Evolutionary conservation across 495 filamentous ascomycete species (phyloP), one percentile per base, ranked within the genome.

Genomic region (Lineolata rhizophorae): DNA sequence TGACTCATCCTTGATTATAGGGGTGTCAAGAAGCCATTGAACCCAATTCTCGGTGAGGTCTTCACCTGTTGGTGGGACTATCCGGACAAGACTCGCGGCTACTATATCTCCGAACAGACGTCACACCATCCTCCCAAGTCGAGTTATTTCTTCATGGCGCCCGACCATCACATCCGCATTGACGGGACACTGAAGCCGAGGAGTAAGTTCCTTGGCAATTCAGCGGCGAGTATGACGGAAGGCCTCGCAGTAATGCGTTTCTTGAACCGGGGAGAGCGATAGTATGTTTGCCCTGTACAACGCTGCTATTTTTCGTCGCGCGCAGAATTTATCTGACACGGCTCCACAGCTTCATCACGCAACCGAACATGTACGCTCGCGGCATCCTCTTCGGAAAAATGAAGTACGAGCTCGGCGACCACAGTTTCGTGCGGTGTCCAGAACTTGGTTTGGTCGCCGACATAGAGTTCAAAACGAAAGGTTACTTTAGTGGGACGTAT

Each of bases 301-400:
- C 6, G 4, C 9, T 16, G 11, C 12, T 15, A 18, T 32, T 13
- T 22, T 1, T 12, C 10, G 18, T 13, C 4, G 19, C 16, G 13
- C 27, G 29, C 30, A 39, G 28, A 43, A 25, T 15, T 10, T 26
- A 12, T 22, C n/a, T 14, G 21, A 12, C 18, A n/a, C 5, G 18
- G 5, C 3, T 10, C 28, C 16, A 30, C 34, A 85, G 78, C 52
- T 75, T 85, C 43, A 50, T 94, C 32, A 94, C 87, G 0, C 87
- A 99, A 48, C 87, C 87, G 4, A 99, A 99, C 52, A 99, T 99
- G 84, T 99, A 99, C 52, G 90, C 85, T 21, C 69, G 87, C 35
- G 87, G 87, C 16, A 95, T 99, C 35, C 58, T 99, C 9, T 94
- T 99, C 45, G 87, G 87, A 14, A 95, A 93, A 54, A 95, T 99